Base-by-base conservation (phyloP, 129 eudicot genomes). In the Gnaphalium uliginosum region DNA sequence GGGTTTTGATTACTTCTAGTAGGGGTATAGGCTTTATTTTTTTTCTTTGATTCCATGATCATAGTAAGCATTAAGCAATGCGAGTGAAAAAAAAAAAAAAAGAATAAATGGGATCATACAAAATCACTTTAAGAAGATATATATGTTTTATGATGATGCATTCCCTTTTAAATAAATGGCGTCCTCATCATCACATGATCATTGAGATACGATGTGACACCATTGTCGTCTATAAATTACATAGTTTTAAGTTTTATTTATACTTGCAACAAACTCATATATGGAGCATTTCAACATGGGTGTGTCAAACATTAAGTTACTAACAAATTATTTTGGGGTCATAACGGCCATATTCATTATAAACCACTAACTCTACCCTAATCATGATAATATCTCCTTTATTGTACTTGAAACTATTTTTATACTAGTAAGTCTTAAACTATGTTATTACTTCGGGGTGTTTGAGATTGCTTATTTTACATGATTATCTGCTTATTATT, bases 151-250 rank as follows among this genome's bases (percentile, higher is more conserved):
- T n/a, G 2, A 80, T 74, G 79, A 80, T 73, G 69, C 75, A 66
- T 66, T 73, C 68, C 58, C 30, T 73, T 57, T 80, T 18, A 26
- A 72, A 66, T 50, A 58, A 54, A 73, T 79, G 79, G 79, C 67
- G 83, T 66, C 75, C 83, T 79, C 83, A 79, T 79, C 83, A 79
- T 79, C 78, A 79, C 74, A 65, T 53, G 68, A 79, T 79, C 78
- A 53, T 51, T 72, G 37, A 72, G 78, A 72, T 62, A 66, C 66
- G 83, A 79, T 51, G 56, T 72, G 83, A 79, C 83, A 72, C 83
- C 83, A 79, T 64, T 79, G 3, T 29, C 4, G 65, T 80, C 79
- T 78, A 58, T 5, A 23, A 68, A 18, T 18, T 2, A 59, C 57
- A 73, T 60, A 29, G n/a, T n/a, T n/a, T n/a, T n/a, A n/a, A n/a